Evolutionary conservation across 78 protist species (phyloP), one percentile per base, ranked within the genome.

Genomic region (Dictyostelium intermedium): DNA sequence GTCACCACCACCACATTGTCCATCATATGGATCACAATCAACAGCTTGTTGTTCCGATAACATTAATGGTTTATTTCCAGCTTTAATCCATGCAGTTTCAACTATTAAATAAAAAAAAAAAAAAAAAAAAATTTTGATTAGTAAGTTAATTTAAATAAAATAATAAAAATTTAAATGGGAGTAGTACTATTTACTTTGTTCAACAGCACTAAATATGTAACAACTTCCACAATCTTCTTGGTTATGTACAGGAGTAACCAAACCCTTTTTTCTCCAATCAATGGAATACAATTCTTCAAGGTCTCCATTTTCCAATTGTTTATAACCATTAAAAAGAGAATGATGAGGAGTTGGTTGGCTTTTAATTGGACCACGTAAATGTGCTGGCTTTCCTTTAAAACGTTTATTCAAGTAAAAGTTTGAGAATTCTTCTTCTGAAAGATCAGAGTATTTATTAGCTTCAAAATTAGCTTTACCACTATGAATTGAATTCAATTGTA

Each of bases 1-100:
- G 63, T 93, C 83, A 74, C 97, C 97, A 23, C 97, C 97, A 53
- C 93, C 91, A 84, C 97, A 96, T 37, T 94, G 95, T 11, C 85
- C 91, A 83, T 82, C 96, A 18, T 14, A 11, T 14, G 73, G 76
- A 43, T 91, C 96, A 72, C 97, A 96, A 60, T 89, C 94, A 14
- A 91, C 93, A 14, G 83, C 63, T 83, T 96, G 97, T 87, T 96
- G 97, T 50, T 83, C 91, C 11, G 95, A 73, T 11, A 96, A 27
- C n/a, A 34, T 39, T 5, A 84, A n/a, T 3, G 47, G 37, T 16
- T 45, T 35, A 23, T 87, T 47, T 14, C 93, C 93, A 37, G 96
- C 96, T 83, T 61, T 63, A 47, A 84, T 84, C 45, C 47, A 76
- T 13, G 83, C 84, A 34, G 92, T 53, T 77, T 86, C 92, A 50